Evolutionary conservation across 1,284 basidiomycete genomes (phyloP), one percentile per base, ranked within the genome.

Genomic region (Fistulinella cinereoalba): DNA sequence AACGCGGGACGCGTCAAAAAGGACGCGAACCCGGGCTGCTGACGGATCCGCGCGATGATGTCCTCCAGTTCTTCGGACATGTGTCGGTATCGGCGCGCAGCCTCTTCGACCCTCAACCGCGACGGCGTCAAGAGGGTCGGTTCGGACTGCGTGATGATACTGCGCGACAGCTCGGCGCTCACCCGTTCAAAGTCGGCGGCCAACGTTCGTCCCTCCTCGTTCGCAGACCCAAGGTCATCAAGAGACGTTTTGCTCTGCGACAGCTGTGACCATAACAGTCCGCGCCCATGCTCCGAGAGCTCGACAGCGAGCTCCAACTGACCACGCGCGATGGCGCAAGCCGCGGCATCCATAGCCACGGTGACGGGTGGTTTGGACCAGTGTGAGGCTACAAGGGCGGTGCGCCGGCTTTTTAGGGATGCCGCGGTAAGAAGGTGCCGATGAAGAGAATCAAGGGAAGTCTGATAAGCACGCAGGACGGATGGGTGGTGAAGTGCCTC

Each of bases 201-300:
- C 33, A 66, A 41, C 22, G n/a, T 23, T 9, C 37, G 32, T 32
- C 56, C 55, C 9, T 44, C 41, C 1, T 50, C 53, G 22, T 56
- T 27, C 6, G 47, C 15, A 1, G 43, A 54, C 9, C 56, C 56
- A 9, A 61, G 37, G 2, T 27, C 47, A 2, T 65, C 56, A 1
- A 61, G 48, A 4, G 62, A 51, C 6, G 54, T 61, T 21, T 49
- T 56, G 24, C 47, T 60, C 25, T 56, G 61, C 3, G 62, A 52
- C 39, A 61, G 32, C n/a, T 61, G 59, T 2, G 62, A 59, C 59
- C 59, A 61, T 29, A 61, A 21, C 7, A 65, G 36, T 9, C 62
- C 62, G 3, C 58, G 60, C 2, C 62, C 59, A 31, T 65, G 58
- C 27, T 65, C 59, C 10, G 61, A 61, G 27, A 61, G 49, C n/a